These are phyloP conservation scores for Neonectria sp. DNA, from an alignment of 2,329 filamentous ascomycete species.

Conservation along the genomic window DNA sequence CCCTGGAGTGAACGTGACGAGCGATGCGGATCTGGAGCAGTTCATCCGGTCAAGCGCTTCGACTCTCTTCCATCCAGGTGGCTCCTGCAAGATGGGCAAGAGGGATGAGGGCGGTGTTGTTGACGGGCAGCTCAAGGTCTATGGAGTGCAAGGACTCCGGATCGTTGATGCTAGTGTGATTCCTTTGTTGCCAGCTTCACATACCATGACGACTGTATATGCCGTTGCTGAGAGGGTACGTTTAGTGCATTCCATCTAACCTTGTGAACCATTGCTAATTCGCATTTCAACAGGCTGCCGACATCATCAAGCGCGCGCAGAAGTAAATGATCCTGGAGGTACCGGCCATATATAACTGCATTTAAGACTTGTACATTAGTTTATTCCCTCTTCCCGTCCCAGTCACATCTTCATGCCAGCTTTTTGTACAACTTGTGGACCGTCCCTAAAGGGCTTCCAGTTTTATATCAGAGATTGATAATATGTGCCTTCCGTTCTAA, in stretches of 20 bases:
- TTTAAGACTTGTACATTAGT: too few relatives aligned
- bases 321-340: not conserved
- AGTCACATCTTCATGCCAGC: too few relatives aligned
- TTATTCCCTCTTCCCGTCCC: too few relatives aligned
- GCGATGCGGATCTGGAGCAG: slow-evolving; percentile 32
- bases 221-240: slow-evolving; percentile 49
- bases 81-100: slow-evolving; percentile 56
- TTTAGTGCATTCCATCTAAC: accelerated
- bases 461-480: too few relatives aligned
- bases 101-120: slow-evolving; percentile 57
- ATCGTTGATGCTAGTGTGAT: slow-evolving; percentile 57
- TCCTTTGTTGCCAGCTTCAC: slow-evolving; percentile 43
- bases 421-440: too few relatives aligned
- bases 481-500: too few relatives aligned
- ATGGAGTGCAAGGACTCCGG: slow-evolving; percentile 40
- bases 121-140: slow-evolving; percentile 42
- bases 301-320: slow-evolving; percentile 29
- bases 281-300: slow-evolving; percentile 25
- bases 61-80: slow-evolving; percentile 40
- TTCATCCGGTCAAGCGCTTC: slow-evolving; percentile 32
- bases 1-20: slow-evolving; percentile 30
- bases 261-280: not conserved
- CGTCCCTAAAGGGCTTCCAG: too few relatives aligned
- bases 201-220: slow-evolving; percentile 48
- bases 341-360: not conserved